These are phyloP conservation scores for Ceratorhiza oryzae-sativae DNA, from an alignment of 1,284 basidiomycete species.

Conservation along the genomic window DNA sequence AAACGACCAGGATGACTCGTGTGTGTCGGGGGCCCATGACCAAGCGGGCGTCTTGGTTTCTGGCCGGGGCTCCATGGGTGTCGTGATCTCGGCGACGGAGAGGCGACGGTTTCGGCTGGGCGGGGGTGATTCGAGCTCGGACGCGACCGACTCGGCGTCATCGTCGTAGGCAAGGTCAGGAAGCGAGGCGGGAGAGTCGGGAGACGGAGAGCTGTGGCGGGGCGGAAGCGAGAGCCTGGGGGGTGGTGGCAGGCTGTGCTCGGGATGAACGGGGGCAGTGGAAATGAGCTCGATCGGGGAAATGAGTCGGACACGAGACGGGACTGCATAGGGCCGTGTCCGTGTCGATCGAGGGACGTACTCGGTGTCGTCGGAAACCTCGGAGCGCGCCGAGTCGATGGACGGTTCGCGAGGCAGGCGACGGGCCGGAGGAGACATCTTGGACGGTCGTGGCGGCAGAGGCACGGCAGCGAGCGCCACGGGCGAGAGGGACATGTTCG, in stretches of 20 bases:
- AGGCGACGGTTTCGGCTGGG: conserved; percentile 10
- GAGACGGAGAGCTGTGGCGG: conserved; percentile 2
- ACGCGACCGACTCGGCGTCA: conserved; percentile 23
- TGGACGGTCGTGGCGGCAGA: conserved; percentile 1
- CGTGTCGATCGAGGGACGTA: conserved; percentile 31
- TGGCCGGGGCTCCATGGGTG: not conserved
- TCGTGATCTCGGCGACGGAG: conserved; percentile 8
- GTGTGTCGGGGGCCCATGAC: conserved; percentile 15
- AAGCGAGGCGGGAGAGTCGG: conserved; percentile 10
- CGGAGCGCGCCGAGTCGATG: not conserved
- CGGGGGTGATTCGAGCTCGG: conserved; percentile 32
- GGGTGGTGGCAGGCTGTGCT: conserved; percentile 26
- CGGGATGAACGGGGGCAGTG: conserved; percentile 16
- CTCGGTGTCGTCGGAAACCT: conserved; percentile 15
- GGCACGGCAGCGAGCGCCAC: conserved; percentile 9
- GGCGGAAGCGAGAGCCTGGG: not conserved
- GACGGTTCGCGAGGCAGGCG: conserved; percentile 12
- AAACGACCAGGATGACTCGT: conserved; percentile 19
- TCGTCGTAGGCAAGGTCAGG: conserved; percentile 34
- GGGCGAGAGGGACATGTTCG: conserved; percentile 13
- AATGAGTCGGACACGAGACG: conserved; percentile 19
- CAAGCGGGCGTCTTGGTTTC: conserved; percentile 4
- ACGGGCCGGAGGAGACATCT: not conserved
- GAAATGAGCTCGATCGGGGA: conserved; percentile 32
- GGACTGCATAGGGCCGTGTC: conserved; percentile 12